phyloP scores from a whole-genome alignment of 1,284 basidiomycete species.

The Sporisorium sorghi region DNA sequence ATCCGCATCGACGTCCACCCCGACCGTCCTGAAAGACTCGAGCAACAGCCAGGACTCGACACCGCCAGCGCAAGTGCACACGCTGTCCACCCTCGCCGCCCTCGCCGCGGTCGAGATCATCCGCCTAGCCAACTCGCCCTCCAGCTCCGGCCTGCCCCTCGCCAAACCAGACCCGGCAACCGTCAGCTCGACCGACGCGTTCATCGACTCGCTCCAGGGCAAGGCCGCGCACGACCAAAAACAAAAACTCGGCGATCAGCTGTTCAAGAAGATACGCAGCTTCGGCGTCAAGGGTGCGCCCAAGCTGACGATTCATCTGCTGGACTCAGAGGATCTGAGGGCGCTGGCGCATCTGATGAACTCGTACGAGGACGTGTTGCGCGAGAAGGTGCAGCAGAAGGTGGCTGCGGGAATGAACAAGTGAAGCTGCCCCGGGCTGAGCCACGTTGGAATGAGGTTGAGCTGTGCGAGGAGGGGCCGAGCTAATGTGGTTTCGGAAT shows the following conservation, averaged over 20 bases:
- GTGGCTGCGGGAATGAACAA: constrained; percentile 47
- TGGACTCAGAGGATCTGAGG: constrained; percentile 85
- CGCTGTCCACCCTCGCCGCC: constrained; percentile 73
- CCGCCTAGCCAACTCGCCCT: constrained; percentile 75
- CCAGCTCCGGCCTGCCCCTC: constrained; percentile 75
- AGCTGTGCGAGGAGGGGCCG: too few relatives aligned
- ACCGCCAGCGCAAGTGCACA: constrained; percentile 24
- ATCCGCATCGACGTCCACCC: not conserved
- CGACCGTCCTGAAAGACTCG: constrained; percentile 20
- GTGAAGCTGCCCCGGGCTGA: constrained; percentile 15
- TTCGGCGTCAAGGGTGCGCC: constrained; percentile 80
- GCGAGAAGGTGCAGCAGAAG: constrained; percentile 72
- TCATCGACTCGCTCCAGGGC: constrained; percentile 78
- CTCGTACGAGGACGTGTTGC: constrained; percentile 82
- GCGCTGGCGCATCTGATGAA: constrained; percentile 86
- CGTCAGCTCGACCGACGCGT: constrained; percentile 78
- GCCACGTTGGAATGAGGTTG: too few relatives aligned
- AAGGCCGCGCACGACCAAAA: constrained; percentile 79
- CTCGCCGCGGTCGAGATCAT: constrained; percentile 74
- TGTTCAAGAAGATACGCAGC: constrained; percentile 80
- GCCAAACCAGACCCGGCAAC: constrained; percentile 79
- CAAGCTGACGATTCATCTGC: constrained; percentile 76
- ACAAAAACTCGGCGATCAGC: constrained; percentile 72
- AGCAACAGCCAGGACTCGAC: constrained; percentile 55
- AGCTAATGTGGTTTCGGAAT: not conserved